phyloP scores from a whole-genome alignment of 129 eudicot species.

The Logfia minima region DNA sequence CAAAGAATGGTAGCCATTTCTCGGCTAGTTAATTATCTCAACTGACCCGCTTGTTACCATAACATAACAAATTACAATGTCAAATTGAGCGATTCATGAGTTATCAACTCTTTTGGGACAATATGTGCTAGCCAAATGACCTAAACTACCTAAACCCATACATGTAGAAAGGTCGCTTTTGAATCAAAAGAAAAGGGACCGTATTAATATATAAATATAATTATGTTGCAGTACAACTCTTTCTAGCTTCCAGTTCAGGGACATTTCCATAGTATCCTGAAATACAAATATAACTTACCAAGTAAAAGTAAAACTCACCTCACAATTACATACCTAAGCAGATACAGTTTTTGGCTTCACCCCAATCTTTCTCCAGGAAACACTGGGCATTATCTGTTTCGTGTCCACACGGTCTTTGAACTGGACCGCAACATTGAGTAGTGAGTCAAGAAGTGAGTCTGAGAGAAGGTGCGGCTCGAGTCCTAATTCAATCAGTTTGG shows the following conservation, averaged over 20 bases:
- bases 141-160: neutral
- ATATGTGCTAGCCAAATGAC: neutral
- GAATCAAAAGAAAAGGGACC: neutral
- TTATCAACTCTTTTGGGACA: neutral
- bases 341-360: constrained; percentile 92
- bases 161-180: neutral
- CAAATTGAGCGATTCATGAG: neutral
- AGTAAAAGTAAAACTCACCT: constrained; percentile 6
- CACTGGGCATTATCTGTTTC: constrained; percentile 98
- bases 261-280: constrained; percentile 5
- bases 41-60: neutral
- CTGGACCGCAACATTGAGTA: constrained; percentile 71
- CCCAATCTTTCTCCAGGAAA: constrained; percentile 94
- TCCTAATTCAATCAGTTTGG: constrained; percentile 84
- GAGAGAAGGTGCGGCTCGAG: constrained; percentile 90
- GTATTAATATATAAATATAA: neutral
- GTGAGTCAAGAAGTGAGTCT: constrained; percentile 90
- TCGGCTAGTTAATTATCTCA: neutral
- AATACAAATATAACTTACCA: constrained; percentile 22
- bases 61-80: neutral
- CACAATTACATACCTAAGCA: constrained; percentile 43
- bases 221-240: constrained; percentile 16
- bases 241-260: constrained; percentile 11
- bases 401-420: constrained; percentile 79
- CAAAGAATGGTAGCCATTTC: neutral